Conservation (phyloP, 768 basidiomycete genomes). For the Mycena polygramma region DNA sequence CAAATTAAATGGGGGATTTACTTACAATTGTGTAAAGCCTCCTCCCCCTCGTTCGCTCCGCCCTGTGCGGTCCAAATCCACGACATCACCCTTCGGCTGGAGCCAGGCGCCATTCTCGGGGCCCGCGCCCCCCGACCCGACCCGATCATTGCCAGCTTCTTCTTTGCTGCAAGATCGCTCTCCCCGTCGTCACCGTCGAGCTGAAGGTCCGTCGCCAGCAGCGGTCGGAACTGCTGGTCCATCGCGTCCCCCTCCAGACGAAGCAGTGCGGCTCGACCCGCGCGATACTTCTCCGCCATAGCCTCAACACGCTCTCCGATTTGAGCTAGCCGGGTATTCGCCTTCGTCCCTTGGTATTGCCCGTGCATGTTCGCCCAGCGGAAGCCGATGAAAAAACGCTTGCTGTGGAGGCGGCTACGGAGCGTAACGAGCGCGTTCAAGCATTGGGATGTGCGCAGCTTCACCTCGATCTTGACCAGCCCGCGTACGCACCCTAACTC, state of each 20-base stretch:
- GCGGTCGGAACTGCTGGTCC: no score
- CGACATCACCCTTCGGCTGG: not conserved
- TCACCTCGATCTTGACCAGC: conserved; percentile 20
- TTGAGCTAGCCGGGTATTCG: conserved; percentile 11
- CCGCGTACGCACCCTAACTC: not conserved
- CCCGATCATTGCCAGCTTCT: not conserved
- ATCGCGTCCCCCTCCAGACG: not conserved
- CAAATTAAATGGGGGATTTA: no score
- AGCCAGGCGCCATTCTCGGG: not conserved
- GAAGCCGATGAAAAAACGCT: conserved; percentile 25
- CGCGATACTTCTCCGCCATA: conserved; percentile 8
- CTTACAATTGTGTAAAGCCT: not conserved
- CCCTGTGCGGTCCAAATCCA: not conserved
- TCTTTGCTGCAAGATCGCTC: not conserved
- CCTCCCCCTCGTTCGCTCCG: not conserved
- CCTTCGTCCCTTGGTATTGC: conserved; percentile 4
- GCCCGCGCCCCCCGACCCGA: not conserved
- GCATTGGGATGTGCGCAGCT: conserved; percentile 24
- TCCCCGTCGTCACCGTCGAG: no score
- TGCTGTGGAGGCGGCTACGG: conserved; percentile 20
- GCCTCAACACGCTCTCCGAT: conserved; percentile 24
- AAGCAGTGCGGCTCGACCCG: not conserved
- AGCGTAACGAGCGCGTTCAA: conserved; percentile 8
- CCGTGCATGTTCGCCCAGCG: conserved; percentile 20
- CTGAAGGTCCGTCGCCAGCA: no score